Base-by-base conservation (phyloP, 2,329 filamentous ascomycete genomes). In the Delphinella strobiligena region DNA sequence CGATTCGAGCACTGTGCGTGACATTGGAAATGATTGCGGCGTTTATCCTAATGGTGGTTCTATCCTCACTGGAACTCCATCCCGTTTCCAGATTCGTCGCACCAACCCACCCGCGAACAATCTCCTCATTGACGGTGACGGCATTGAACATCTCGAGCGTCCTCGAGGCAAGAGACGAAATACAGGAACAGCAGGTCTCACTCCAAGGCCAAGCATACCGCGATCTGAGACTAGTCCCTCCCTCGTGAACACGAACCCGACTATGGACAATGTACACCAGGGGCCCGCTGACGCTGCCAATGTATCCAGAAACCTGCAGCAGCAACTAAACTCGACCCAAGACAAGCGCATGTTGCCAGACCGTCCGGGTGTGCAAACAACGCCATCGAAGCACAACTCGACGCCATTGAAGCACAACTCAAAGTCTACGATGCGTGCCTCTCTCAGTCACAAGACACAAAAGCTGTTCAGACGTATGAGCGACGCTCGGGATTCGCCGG, bases 11-110 rank as follows among this genome's bases (percentile, higher is more conserved):
- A 46, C 45, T 22, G 47, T 50, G 35, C 36, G 51, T 38, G 43
- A 39, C 17, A 27, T 44, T 17, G 47, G 52, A 31, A 50, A 53
- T 32, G 49, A 52, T 36, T 53, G 45, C n/a, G n/a, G n/a, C n/a
- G n/a, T n/a, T 33, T 59, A 54, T 42, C 55, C 56, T 3, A 53
- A 56, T 39, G 56, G 56, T 36, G 51, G 51, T 31, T 55, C 54
- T 9, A 55, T 60, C 34, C 36, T 50, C 12, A 49, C 46, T 40
- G 57, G 56, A 27, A 60, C 56, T 31, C 56, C 58, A 15, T 57
- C 54, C 11, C 51, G 56, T 17, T 57, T 60, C 37, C 47, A 41
- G 11, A 11, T 58, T 24, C 51, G 51, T 32, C 53, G 52, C 30
- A 42, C 44, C n/a, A 47, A 43, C 33, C 46, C 49, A 12, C 40